These are phyloP conservation scores for Coniella lustricola DNA, from an alignment of 2,329 filamentous ascomycete genomes.

Conservation along the genomic window DNA sequence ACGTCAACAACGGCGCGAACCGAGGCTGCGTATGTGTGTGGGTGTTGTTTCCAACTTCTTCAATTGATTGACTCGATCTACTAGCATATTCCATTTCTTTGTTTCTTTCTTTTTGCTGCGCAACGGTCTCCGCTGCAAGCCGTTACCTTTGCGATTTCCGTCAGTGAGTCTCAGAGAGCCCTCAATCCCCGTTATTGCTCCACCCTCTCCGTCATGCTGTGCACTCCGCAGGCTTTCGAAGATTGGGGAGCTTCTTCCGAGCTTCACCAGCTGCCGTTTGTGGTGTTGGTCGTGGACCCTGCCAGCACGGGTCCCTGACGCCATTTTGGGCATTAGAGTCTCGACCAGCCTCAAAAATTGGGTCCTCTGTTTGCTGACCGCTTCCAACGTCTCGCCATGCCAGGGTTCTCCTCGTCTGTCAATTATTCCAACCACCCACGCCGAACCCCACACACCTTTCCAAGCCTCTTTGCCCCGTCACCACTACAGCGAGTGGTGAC, in stretches of 20 bases:
- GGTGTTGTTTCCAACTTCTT: background rate
- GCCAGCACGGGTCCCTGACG: background rate
- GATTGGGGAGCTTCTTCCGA: background rate
- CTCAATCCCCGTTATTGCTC: background rate
- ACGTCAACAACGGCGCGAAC: constrained; percentile 8
- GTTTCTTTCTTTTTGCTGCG: constrained; percentile 1
- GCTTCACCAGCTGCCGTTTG: background rate
- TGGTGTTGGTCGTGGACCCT: background rate
- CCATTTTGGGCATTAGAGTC: background rate
- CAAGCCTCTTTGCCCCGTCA: constrained; percentile 46
- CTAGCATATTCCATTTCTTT: constrained; percentile 1
- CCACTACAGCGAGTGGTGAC: constrained; percentile 34
- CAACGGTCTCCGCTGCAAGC: constrained; percentile 7
- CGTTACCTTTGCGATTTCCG: constrained; percentile 9
- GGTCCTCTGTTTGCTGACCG: constrained; percentile 8
- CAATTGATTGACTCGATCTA: constrained; percentile 13
- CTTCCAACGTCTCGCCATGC: constrained; percentile 4
- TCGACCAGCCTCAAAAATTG: constrained; percentile 7
- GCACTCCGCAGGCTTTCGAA: background rate
- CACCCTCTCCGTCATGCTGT: background rate
- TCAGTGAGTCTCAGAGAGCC: constrained; percentile 6
- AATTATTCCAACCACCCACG: constrained; percentile 33
- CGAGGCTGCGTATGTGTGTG: background rate
- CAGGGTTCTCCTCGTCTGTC: constrained; percentile 8
- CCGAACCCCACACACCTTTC: background rate